Base-by-base conservation (phyloP, 2,329 filamentous ascomycete species). In the Exophiala spinifera region DNA sequence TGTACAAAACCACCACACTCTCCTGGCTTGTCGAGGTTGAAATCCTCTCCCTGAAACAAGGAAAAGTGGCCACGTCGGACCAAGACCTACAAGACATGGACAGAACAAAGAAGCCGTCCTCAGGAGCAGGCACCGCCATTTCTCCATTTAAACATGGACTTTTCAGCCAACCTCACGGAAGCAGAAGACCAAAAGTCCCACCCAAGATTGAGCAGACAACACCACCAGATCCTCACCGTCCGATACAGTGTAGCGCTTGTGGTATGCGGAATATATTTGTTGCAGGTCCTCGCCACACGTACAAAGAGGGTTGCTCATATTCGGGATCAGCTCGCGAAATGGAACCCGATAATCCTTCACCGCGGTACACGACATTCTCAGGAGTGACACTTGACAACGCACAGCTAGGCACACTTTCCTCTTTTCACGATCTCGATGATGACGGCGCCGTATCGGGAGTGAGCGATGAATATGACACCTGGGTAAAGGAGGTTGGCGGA, bases 321-420 rank as follows among this genome's bases (percentile, higher is more conserved):
- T 51, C 28, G 10, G n/a, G 7, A 17, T 20, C 17, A 34, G 49
- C 33, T 36, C 33, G 4, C 4, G 33, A 36, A 11, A 10, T 36
- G 3, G 33, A 44, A 20, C 37, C 34, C 37, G 25, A 46, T 37
- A 28, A n/a, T 20, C 49, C 40, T 51, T 51, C 49, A 17, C 15
- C 49, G 23, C n/a, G 40, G 31, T 46, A 23, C 7, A 51, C 31
- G 28, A 28, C 49, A 28, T 51, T 46, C 28, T 46, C 28, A 19
- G 49, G 49, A 36, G 40, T 51, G 28, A 51, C 49, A 11, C 49
- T 51, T 39, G 49, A 51, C 28, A 42, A 51, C 28, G 33, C 42
- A 46, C 25, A 11, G 40, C 40, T 3, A 19, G 49, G 49, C n/a
- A 42, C 46, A 39, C 17, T 51, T 13, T 51, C 49, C 40, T 42